A percentile compares a stretch with the other conserved stretches of the same genome.
These are phyloP conservation scores for Penicillium sp. DNA, from an alignment of 2,329 filamentous ascomycete genomes.

Conservation along the genomic window DNA sequence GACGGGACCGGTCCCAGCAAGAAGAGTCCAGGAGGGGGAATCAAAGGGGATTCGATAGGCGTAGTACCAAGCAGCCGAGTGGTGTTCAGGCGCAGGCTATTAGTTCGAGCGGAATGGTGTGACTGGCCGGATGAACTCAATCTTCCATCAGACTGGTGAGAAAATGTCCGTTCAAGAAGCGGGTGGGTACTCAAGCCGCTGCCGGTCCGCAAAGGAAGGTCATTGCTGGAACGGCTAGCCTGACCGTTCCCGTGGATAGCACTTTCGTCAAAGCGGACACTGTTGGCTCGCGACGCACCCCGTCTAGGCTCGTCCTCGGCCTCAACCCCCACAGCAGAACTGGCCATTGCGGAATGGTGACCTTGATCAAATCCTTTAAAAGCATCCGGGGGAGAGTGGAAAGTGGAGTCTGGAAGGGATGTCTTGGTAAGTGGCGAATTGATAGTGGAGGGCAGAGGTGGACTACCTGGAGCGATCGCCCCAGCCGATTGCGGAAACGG, in stretches of 20 bases:
- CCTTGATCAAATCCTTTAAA: conserved; percentile 87
- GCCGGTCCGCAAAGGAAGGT: conserved; percentile 73
- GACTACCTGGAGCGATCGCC: conserved; percentile 82
- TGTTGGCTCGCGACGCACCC: conserved; percentile 88
- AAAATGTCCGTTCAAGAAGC: conserved; percentile 86
- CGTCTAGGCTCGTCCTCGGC: conserved; percentile 82
- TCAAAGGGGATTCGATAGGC: conserved; percentile 67
- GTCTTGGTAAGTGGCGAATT: conserved; percentile 6
- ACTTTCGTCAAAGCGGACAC: conserved; percentile 95
- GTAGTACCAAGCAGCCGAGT: conserved; percentile 63
- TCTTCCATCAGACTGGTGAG: conserved; percentile 92
- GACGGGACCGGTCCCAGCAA: conserved; percentile 85
- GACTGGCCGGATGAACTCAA: conserved; percentile 91
- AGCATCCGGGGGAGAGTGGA: conserved; percentile 74
- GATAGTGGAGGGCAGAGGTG: conserved; percentile 3
- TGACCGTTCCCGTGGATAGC: conserved; percentile 87
- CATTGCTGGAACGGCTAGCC: conserved; percentile 74
- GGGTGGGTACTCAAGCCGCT: conserved; percentile 75
- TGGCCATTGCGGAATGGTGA: conserved; percentile 74
- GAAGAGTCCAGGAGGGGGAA: conserved; percentile 79
- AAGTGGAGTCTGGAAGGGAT: conserved; percentile 63
- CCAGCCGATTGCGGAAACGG: conserved; percentile 85
- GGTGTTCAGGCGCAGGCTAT: conserved; percentile 77
- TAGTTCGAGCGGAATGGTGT: conserved; percentile 72
- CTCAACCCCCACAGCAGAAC: conserved; percentile 73